Evolutionary conservation across 2,329 filamentous ascomycete species (phyloP), one percentile per base, ranked within the genome.

Genomic region (Aspergillus sp.): DNA sequence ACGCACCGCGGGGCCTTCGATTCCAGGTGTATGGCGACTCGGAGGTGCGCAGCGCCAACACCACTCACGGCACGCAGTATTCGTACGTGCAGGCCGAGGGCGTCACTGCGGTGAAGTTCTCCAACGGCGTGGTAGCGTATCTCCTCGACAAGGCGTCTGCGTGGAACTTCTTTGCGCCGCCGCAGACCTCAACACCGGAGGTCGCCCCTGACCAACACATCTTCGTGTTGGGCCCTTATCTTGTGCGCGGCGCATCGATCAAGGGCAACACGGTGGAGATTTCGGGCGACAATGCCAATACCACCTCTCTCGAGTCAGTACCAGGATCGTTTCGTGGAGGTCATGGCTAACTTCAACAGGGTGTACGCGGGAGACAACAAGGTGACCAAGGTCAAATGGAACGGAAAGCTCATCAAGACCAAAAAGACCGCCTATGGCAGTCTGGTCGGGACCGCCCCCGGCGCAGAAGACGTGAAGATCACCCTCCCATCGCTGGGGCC

Each of bases 131-230:
- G 2, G 53, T 82, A 1, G 67, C 79, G 3, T 81, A 82, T 50
- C 69, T 84, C 4, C 70, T 84, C 3, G 80, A 83, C 41, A 73
- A 77, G 19, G 64, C 73, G 10, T 76, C 79, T 0, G 82, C 79
- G 1, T 84, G 79, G 76, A 78, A 76, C 5, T 81, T 84, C 61
- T 84, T 79, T 69, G 80, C 80, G 2, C 76, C 80, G 3, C 60
- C 79, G 2, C 76, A 75, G 8, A 76, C 75, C 0, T 60, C 59
- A 1, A 69, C 77, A 50, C 80, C 80, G 0, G 65, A 69, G 38
- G 74, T 80, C 16, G 63, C 65, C 1, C 70, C 77, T 0, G 59
- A 75, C 46, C 63, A 81, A 54, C 79, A 82, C 33, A 71, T 77
- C 14, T 67, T 78, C 38, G 72, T 77, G 17, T 58, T 73, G 2